Conservation (phyloP, 345 rosid species). For the Lenwebbia sp. region DNA sequence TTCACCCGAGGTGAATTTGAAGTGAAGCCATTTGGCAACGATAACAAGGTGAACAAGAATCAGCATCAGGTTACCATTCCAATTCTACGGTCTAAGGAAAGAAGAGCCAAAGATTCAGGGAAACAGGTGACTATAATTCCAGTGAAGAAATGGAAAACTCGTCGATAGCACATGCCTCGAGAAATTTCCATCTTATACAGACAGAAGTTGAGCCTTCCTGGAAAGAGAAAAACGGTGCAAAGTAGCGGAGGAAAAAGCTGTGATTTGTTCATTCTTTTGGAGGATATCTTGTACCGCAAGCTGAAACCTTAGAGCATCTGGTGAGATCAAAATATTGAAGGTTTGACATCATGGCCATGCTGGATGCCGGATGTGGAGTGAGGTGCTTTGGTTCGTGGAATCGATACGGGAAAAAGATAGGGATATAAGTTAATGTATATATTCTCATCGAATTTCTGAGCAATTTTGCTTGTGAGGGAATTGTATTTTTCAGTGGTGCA, state of each 20-base stretch:
- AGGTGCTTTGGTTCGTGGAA: not conserved
- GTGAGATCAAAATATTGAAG: not conserved
- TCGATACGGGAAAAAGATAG: not conserved
- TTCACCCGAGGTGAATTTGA: constrained; percentile 75
- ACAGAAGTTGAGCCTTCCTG: not conserved
- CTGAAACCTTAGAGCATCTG: not conserved
- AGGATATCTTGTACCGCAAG: not conserved
- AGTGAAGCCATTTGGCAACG: constrained; percentile 63
- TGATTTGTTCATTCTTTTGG: not conserved
- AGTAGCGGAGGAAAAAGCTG: not conserved
- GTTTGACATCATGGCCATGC: not conserved
- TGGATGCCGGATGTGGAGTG: not conserved
- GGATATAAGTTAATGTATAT: not conserved
- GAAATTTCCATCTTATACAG: not conserved
- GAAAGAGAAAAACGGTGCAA: not conserved
- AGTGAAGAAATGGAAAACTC: constrained; percentile 42
- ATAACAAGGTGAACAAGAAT: constrained; percentile 36
- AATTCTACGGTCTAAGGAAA: constrained; percentile 43
- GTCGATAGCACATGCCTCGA: constrained; percentile 3
- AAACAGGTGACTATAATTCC: constrained; percentile 73
- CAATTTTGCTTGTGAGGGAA: not conserved
- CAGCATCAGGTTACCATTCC: constrained; percentile 55
- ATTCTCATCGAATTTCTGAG: not conserved
- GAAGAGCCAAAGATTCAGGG: constrained; percentile 36
- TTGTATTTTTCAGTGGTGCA: not conserved